Conservation (phyloP, 192 early-diverging fungal genomes). For the Podochytrium sp. region DNA sequence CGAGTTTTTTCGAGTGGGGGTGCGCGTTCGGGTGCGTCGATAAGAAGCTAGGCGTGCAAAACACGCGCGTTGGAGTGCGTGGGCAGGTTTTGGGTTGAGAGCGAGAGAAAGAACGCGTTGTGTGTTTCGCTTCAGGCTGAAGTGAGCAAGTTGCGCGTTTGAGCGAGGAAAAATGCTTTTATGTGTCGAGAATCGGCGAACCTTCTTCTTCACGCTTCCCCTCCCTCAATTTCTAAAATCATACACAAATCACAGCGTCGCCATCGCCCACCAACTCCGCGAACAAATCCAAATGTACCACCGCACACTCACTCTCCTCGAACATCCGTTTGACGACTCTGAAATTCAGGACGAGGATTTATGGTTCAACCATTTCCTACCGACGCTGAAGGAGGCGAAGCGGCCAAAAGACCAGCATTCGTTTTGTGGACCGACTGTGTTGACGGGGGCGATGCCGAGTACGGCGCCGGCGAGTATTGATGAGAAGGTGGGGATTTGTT, state of each 20-base stretch:
- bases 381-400: slow-evolving; percentile 38
- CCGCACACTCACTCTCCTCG: slow-evolving; percentile 81
- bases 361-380: slow-evolving; percentile 49
- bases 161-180: too few relatives aligned
- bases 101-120: too few relatives aligned
- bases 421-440: slow-evolving; percentile 34
- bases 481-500: slow-evolving; percentile 25
- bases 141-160: too few relatives aligned
- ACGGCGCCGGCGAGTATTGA: neutral
- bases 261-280: slow-evolving; percentile 89
- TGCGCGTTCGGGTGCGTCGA: too few relatives aligned
- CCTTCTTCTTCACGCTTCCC: neutral
- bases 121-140: too few relatives aligned
- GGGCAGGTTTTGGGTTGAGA: too few relatives aligned
- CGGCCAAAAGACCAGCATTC: slow-evolving; percentile 27
- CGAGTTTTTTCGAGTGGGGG: too few relatives aligned
- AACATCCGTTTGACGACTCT: slow-evolving; percentile 77
- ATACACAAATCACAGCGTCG: slow-evolving; percentile 78
- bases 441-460: slow-evolving; percentile 1
- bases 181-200: too few relatives aligned
- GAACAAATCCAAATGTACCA: slow-evolving; percentile 88
- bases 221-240: slow-evolving; percentile 3
- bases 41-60: too few relatives aligned
- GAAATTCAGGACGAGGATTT: slow-evolving; percentile 74
- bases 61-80: too few relatives aligned